Base-by-base conservation (phyloP, 345 rosid species). In the Carallia pectinifolia region DNA sequence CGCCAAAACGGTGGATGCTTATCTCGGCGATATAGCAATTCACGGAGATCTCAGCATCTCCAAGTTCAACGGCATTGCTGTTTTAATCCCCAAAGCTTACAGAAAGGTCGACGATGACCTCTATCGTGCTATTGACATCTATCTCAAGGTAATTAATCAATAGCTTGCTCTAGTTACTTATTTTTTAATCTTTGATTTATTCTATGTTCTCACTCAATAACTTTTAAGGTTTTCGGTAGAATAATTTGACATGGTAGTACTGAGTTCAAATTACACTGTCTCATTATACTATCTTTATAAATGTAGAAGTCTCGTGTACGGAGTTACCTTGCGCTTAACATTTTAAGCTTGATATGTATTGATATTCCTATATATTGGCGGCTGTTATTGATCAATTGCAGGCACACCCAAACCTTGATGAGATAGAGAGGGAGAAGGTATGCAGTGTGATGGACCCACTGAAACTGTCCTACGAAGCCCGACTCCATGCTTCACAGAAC, bases 401-500 rank as follows among this genome's bases (percentile, higher is more conserved):
- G 94, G 71, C 81, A 29, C 99, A 95, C 77, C 90, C 93, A 10
- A 86, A 84, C 77, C 88, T 95, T 1, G 99, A 95, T 27, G 99
- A 95, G 84, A 90, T 95, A 0, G 97, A 86, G 61, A 71, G 97
- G 50, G 99, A 95, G 80, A 95, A 95, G 74, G 87, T 83, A 0
- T 95, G 99, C 72, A 89, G 97, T 74, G 84, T 85, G 44, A 87
- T 95, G 97, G 99, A 95, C 29, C 85, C 97, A 8, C 67, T 95
- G 52, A 95, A 89, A 74, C 85, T 95, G 5, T 88, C 99, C 4
- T 80, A 87, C 73, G 96, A 91, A 68, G 99, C 99, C 16, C 85
- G 99, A 72, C 82, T 92, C n/a, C 99, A 95, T 64, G 99, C 99
- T 30, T 90, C 99, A 13, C 90, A 92, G 73, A 95, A 95, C 92